Conservation (phyloP, 1,284 basidiomycete species). For the Cryptococcus sp. region DNA sequence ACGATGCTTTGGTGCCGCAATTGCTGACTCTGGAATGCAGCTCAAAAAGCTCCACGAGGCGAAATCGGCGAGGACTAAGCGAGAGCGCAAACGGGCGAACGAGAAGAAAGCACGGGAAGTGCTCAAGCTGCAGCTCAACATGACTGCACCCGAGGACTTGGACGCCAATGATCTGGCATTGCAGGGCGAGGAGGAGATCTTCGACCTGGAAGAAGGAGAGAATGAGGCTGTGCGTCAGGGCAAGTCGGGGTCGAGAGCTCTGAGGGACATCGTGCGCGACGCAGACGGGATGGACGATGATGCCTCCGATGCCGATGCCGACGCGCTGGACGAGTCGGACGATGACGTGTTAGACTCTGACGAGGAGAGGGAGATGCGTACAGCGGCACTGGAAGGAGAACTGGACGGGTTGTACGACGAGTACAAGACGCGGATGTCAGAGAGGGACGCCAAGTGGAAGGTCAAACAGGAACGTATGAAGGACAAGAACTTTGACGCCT, state of each 20-base stretch:
- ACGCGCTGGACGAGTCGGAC: slow-evolving; percentile 51
- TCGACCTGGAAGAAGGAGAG: slow-evolving; percentile 74
- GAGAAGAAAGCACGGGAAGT: slow-evolving; percentile 85
- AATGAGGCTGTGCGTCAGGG: slow-evolving; percentile 54
- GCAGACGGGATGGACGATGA: slow-evolving; percentile 43
- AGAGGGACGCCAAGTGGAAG: slow-evolving; percentile 86
- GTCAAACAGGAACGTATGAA: slow-evolving; percentile 79
- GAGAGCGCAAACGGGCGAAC: slow-evolving; percentile 83
- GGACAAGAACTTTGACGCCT: slow-evolving; percentile 69
- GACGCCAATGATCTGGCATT: slow-evolving; percentile 72
- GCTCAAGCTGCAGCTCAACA: slow-evolving; percentile 93
- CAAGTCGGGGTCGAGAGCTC: slow-evolving; percentile 53
- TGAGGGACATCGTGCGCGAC: slow-evolving; percentile 58
- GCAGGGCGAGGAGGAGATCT: slow-evolving; percentile 70
- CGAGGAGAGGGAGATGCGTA: slow-evolving; percentile 69
- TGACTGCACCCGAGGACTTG: slow-evolving; percentile 96
- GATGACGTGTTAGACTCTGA: slow-evolving; percentile 65
- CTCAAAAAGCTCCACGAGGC: slow-evolving; percentile 82
- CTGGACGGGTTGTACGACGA: slow-evolving; percentile 86
- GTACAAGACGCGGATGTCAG: slow-evolving; percentile 78
- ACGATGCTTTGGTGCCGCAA: background rate
- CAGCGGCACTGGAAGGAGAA: slow-evolving; percentile 73
- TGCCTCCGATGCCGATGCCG: slow-evolving; percentile 47
- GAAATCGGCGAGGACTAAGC: slow-evolving; percentile 69
- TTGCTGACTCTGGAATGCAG: slow-evolving; percentile 54